Evolutionary conservation across 306 rosid species (phyloP).

Genomic region (Mucuna pruriens): DNA sequence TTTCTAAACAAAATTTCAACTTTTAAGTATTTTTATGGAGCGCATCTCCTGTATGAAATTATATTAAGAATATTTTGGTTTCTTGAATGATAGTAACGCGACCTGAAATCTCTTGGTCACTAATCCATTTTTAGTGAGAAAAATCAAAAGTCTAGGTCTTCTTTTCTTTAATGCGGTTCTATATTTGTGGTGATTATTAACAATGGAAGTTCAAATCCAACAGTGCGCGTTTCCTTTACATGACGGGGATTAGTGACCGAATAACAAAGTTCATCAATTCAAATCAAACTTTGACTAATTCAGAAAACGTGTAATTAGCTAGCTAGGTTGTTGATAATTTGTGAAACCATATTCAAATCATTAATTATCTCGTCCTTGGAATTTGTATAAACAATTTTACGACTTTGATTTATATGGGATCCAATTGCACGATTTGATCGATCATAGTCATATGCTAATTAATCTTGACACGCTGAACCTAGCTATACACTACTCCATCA

Average conservation of each 20-base stretch:
- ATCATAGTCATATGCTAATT: conserved; percentile 15
- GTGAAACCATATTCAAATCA: not conserved
- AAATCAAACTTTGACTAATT: conserved; percentile 35
- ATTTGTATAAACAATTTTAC: not conserved
- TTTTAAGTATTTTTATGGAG: not conserved
- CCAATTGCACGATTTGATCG: conserved; percentile 7
- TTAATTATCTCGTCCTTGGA: not conserved
- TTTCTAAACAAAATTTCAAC: not conserved
- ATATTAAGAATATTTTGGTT: not conserved
- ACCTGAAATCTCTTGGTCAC: not conserved
- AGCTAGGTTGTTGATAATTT: not conserved
- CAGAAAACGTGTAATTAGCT: not conserved
- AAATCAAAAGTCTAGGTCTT: conserved; percentile 9
- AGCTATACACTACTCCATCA: not conserved
- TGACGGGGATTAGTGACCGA: not conserved
- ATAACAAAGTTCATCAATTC: not conserved
- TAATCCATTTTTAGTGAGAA: not conserved
- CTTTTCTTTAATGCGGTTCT: not conserved
- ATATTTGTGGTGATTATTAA: not conserved
- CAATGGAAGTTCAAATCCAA: conserved; percentile 8
- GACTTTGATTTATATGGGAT: not conserved
- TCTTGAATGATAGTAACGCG: not conserved
- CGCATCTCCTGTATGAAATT: not conserved
- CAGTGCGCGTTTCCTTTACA: conserved; percentile 2
- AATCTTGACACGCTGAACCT: not conserved